A percentile compares a stretch with the other conserved stretches of the same genome.
Evolutionary conservation across 768 basidiomycete species (phyloP).

Genomic region (Termitomyces sp.): DNA sequence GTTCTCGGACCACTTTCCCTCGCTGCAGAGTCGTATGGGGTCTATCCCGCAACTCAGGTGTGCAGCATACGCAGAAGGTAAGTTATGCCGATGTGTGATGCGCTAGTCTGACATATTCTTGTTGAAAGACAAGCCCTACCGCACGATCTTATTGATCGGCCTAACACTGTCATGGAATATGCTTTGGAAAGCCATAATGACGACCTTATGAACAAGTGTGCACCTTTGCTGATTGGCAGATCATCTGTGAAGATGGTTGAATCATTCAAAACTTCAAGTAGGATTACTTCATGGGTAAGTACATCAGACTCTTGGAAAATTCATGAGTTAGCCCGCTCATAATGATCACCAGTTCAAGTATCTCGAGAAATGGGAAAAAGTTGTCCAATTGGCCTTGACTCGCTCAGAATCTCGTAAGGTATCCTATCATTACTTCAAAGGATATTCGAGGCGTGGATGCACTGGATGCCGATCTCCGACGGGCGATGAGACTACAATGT

Average conservation of each 20-base stretch:
- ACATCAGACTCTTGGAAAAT: not conserved
- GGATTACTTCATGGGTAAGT: not conserved
- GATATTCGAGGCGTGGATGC: not conserved
- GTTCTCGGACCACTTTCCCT: slow-evolving; percentile 3
- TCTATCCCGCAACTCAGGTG: not conserved
- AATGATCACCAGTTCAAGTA: not conserved
- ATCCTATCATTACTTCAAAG: not conserved
- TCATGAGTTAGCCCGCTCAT: not conserved
- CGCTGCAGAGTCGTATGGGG: slow-evolving; percentile 2
- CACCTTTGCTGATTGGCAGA: not conserved
- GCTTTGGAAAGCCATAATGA: not conserved
- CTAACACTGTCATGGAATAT: not conserved
- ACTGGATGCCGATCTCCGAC: not conserved
- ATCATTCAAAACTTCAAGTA: not conserved
- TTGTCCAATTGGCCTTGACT: not conserved
- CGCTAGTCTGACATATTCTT: not conserved
- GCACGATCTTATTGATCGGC: not conserved
- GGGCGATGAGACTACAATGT: not conserved
- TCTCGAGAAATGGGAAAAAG: not conserved
- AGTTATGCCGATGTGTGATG: not conserved
- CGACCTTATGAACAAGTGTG: slow-evolving; percentile 4
- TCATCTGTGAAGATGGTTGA: not conserved
- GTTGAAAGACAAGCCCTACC: not conserved
- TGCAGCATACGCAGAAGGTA: slow-evolving; percentile 1
- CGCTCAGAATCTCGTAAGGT: not conserved